Percentiles rank a stretch among this genome's conserved stretches.
phyloP scores from a whole-genome alignment of 106 monocot species.

The Platanthera guangdongensis region DNA sequence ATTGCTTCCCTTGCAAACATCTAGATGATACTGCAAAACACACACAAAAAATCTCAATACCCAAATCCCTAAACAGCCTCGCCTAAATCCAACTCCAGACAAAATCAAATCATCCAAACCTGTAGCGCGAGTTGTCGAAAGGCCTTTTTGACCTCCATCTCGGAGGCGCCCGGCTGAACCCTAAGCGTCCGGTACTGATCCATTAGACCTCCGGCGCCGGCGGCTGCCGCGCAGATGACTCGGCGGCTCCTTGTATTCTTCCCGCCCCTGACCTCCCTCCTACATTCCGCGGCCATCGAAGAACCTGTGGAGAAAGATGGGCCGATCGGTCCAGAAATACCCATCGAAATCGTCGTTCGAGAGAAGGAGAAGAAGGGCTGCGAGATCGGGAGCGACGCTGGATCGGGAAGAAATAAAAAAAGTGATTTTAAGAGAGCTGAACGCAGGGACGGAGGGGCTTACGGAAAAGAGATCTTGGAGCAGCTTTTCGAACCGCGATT shows the following conservation, averaged over 20 bases:
- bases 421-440: too few relatives aligned
- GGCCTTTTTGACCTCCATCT: constrained; percentile 77
- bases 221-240: constrained; percentile 4
- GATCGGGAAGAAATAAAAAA: too few relatives aligned
- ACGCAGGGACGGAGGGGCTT: too few relatives aligned
- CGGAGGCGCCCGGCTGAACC: constrained; percentile 67
- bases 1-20: constrained; percentile 84
- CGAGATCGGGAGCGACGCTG: too few relatives aligned
- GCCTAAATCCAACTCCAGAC: neutral
- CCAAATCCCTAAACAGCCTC: neutral
- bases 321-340: constrained; percentile 5
- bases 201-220: constrained; percentile 16
- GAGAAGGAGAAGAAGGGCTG: too few relatives aligned
- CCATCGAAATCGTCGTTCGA: constrained; percentile 22
- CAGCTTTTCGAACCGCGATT: too few relatives aligned
- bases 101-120: constrained; percentile 21
- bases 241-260: neutral
- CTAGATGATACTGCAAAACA: constrained; percentile 78
- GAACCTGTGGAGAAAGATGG: neutral
- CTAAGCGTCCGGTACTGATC: constrained; percentile 59
- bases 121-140: constrained; percentile 76
- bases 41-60: constrained; percentile 1
- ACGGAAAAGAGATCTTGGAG: too few relatives aligned
- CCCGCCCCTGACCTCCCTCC: neutral
- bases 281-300: neutral